Conservation (phyloP, 2,329 filamentous ascomycete genomes). For the Bipolaris gigantea region DNA sequence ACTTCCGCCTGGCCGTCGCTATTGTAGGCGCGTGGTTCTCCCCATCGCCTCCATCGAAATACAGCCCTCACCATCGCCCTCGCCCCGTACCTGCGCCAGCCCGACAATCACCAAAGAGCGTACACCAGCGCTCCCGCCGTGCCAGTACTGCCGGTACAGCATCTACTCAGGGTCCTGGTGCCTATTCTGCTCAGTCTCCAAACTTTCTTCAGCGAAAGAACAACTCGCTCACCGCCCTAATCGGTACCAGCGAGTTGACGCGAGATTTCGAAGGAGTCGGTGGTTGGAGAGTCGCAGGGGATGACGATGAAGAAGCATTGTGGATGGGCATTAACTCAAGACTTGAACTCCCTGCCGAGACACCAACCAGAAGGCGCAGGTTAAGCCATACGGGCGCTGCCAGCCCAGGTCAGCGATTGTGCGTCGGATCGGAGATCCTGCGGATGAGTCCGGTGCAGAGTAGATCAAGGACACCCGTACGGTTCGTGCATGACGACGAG, state of each 20-base stretch:
- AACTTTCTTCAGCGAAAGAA: slow-evolving; percentile 33
- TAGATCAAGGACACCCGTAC: slow-evolving; percentile 39
- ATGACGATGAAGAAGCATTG: slow-evolving; percentile 48
- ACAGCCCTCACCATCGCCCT: slow-evolving; percentile 14
- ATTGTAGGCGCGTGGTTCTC: slow-evolving; percentile 44
- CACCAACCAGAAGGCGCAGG: slow-evolving; percentile 35
- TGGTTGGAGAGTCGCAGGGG: slow-evolving; percentile 44
- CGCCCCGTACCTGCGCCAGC: slow-evolving; percentile 13
- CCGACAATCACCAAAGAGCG: slow-evolving; percentile 24
- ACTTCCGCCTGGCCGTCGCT: slow-evolving; percentile 47
- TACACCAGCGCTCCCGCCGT: slow-evolving; percentile 27
- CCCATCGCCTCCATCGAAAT: slow-evolving; percentile 22
- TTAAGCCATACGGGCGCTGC: slow-evolving; percentile 38
- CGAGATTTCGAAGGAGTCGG: slow-evolving; percentile 51
- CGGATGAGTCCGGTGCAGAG: slow-evolving; percentile 46
- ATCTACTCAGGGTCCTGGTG: slow-evolving; percentile 23
- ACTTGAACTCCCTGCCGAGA: slow-evolving; percentile 42
- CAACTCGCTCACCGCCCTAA: slow-evolving; percentile 39
- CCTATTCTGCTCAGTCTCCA: slow-evolving; percentile 16
- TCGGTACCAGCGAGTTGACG: slow-evolving; percentile 36
- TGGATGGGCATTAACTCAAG: slow-evolving; percentile 51
- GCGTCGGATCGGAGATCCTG: slow-evolving; percentile 38
- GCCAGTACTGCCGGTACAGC: slow-evolving; percentile 28
- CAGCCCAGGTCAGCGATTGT: slow-evolving; percentile 32
- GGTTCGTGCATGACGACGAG: slow-evolving; percentile 17